Evolutionary conservation across 2,329 filamentous ascomycete genomes (phyloP), one percentile per base, ranked within the genome.

Genomic region (Cercospora berteroae): DNA sequence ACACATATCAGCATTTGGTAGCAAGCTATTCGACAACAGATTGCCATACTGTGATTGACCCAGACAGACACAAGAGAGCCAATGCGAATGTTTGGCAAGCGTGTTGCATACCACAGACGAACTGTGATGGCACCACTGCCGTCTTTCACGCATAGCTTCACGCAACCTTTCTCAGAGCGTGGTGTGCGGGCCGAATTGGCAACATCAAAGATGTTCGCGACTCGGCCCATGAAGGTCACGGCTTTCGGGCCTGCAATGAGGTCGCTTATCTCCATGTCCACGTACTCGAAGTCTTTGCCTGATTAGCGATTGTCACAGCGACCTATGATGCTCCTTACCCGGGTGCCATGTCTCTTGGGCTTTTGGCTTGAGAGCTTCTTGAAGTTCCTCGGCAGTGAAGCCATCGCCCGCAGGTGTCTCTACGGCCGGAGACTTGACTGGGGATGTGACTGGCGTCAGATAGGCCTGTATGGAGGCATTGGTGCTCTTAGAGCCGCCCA

Each of bases 101-200:
- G 60, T 70, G 73, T 76, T 18, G 77, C 78, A 63, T 84, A 87
- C 79, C 84, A 87, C 2, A 88, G 75, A 16, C 78, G 71, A 65
- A 88, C 86, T 6, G 82, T 84, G 65, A 88, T 81, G 3, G 82
- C 83, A 2, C 82, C 86, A 0, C 81, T 83, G 52, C 85, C 81
- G 74, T 89, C 87, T 59, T 83, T 84, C n/a, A 89, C 73, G 33
- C 85, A 80, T 8, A 89, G 73, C 63, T 83, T 84, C 65, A 87
- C 77, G 72, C 82, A 85, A 13, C 84, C 84, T 68, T 81, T 81
- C 2, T 85, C 83, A 44, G 80, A 80, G 42, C 75, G 76, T 39
- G 82, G 79, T 44, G 77, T 79, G 68, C 80, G 82, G 66, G 78
- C 81, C 3, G 77, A 77, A 23, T 80, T 82, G 10, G 74, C 72